These are phyloP conservation scores for Pseudonitzschia pungens DNA, from an alignment of 108 stramenopile genomes.

Conservation along the genomic window DNA sequence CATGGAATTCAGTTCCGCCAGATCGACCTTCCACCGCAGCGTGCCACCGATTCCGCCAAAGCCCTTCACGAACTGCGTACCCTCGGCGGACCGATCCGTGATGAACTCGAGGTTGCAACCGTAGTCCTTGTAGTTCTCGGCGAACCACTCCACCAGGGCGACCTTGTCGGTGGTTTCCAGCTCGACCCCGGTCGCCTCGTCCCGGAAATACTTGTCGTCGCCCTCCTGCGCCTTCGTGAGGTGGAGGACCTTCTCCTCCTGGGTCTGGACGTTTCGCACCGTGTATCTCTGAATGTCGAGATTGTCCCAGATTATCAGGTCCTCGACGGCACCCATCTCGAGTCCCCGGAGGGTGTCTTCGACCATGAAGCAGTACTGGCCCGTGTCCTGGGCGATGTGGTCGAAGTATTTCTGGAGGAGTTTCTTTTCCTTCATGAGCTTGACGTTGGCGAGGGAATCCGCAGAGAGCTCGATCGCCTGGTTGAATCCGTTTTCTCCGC, in stretches of 20 bases:
- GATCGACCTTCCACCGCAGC: constrained; percentile 97
- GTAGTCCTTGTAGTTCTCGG: constrained; percentile 96
- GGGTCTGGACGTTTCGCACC: constrained; percentile 81
- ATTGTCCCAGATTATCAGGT: constrained; percentile 97
- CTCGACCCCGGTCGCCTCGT: constrained; percentile 88
- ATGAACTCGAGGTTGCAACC: constrained; percentile 98
- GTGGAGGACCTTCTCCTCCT: constrained; percentile 84
- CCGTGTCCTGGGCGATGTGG: constrained; percentile 98
- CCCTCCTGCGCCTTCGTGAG: constrained; percentile 89
- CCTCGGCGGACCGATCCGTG: constrained; percentile 95
- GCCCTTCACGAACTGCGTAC: constrained; percentile 98
- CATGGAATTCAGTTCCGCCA: constrained; percentile 75
- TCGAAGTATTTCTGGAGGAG: constrained; percentile 97
- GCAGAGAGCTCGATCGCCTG: constrained; percentile 97
- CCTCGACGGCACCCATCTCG: constrained; percentile 97
- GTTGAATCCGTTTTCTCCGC: constrained; percentile 98
- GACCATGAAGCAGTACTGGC: constrained; percentile 99
- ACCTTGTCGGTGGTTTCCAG: constrained; percentile 91
- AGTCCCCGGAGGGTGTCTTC: constrained; percentile 97
- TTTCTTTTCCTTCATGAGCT: constrained; percentile 99
- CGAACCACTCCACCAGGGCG: constrained; percentile 96
- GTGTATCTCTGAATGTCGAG: constrained; percentile 83
- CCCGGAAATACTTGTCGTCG: constrained; percentile 86
- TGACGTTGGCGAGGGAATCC: constrained; percentile 95
- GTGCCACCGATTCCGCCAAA: constrained; percentile 99